A percentile compares a stretch with the other conserved stretches of the same genome.
Evolutionary conservation across 345 rosid genomes (phyloP).

Genomic region (Alliaria petiolata): DNA sequence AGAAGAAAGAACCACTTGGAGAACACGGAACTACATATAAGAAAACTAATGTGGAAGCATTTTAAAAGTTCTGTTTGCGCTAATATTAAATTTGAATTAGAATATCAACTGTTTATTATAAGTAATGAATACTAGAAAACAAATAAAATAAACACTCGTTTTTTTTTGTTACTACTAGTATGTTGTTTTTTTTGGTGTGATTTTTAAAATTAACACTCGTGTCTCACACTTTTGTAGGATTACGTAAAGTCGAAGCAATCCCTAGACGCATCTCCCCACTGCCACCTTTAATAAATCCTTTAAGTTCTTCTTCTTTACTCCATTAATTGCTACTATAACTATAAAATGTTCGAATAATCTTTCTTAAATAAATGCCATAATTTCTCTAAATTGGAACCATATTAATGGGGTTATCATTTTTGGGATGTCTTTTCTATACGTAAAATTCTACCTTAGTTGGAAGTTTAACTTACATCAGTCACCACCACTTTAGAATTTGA

Average conservation of each 20-base stretch:
- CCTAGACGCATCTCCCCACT: background rate
- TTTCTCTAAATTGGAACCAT: background rate
- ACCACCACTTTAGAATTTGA: background rate
- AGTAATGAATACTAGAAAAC: too few species aligned
- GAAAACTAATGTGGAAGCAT: conserved; percentile 14
- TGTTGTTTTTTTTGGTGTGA: too few species aligned
- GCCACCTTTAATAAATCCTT: background rate
- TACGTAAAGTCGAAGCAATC: conserved; percentile 25
- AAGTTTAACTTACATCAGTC: background rate
- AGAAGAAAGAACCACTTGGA: conserved; percentile 38
- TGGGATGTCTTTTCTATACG: background rate
- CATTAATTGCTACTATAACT: background rate
- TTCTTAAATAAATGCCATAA: background rate
- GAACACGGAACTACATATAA: conserved; percentile 15
- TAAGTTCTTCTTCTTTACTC: background rate
- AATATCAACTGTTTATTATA: too few species aligned
- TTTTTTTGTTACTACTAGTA: too few species aligned
- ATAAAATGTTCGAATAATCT: background rate
- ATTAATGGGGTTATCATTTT: too few species aligned
- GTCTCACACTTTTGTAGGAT: background rate
- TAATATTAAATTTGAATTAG: too few species aligned
- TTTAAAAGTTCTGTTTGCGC: too few species aligned
- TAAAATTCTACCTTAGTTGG: background rate
- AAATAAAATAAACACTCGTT: too few species aligned
- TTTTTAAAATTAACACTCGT: too few species aligned